Evolutionary conservation across 257 asterid genomes (phyloP).

Genomic region (Linaria vulgaris): DNA sequence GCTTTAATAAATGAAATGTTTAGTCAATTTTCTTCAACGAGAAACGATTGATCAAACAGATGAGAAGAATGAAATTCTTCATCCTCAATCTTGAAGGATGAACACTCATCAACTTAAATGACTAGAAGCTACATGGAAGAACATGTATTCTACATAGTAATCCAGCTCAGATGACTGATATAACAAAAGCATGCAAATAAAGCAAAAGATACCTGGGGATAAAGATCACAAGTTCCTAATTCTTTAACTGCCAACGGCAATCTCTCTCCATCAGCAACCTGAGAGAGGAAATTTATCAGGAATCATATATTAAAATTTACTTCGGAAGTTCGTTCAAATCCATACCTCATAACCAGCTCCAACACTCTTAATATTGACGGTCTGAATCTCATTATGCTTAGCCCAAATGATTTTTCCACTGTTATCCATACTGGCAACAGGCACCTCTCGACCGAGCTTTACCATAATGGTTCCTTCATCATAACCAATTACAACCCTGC

Average conservation of each 20-base stretch:
- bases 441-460: constrained; percentile 95
- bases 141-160: constrained; percentile 2
- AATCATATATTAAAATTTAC: constrained; percentile 10
- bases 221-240: constrained; percentile 96
- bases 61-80: not conserved
- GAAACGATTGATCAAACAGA: not conserved
- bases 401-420: constrained; percentile 99
- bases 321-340: constrained; percentile 12
- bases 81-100: not conserved
- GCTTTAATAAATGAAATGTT: constrained; percentile 7
- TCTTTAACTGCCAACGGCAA: constrained; percentile 94
- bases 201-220: constrained; percentile 75
- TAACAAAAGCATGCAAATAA: constrained; percentile 23
- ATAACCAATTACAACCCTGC: constrained; percentile 93
- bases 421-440: constrained; percentile 96
- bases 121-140: constrained; percentile 1
- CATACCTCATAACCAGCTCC: constrained; percentile 93
- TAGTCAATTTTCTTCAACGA: not conserved
- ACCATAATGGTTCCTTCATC: constrained; percentile 99
- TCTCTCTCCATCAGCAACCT: constrained; percentile 98
- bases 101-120: not conserved
- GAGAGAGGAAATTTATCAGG: constrained; percentile 34
- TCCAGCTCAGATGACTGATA: not conserved
- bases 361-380: constrained; percentile 92
- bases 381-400: constrained; percentile 95